Evolutionary conservation across 2,329 filamentous ascomycete species (phyloP), one percentile per base, ranked within the genome.

Genomic region (Colletotrichum karsti): DNA sequence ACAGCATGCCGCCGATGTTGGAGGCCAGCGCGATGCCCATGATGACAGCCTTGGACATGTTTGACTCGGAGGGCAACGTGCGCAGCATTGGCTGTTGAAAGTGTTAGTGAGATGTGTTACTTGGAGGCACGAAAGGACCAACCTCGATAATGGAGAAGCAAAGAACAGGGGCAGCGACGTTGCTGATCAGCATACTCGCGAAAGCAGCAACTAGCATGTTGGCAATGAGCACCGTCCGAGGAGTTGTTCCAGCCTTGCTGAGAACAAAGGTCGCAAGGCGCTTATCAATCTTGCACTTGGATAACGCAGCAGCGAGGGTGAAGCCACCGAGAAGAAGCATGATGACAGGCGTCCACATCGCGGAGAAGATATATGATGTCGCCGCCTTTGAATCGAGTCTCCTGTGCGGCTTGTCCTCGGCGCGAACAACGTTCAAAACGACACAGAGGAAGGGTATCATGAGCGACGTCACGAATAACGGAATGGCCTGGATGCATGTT

Each of bases 261-360:
- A 99, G 87, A 28, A 99, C 93, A 74, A 98, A 94, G 1, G 95
- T 98, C 2, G 96, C 96, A 82, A 99, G 94, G 76, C 96, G 92
- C 81, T 98, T 98, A 69, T 97, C 96, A 75, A 99, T 98, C 73
- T 95, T 96, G 80, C 97, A 97, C 79, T 99, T 99, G 54, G 94
- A 97, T 62, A 99, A 82, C 0, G 96, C 97, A 0, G 96, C 96
- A 9, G 96, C 96, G 60, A 99, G 91, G 2, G 96, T 97, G 76
- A 99, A 99, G 33, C 96, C 96, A 73, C 96, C 96, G 0, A 99
- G 90, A 22, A 99, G 85, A 15, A 99, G 89, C 96, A 99, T 98
- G 73, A 99, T 99, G 62, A 99, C 96, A 0, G 96, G 95, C 4
- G 95, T 98, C 96, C 96, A 99, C 96, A 99, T 99, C 26, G 96